A percentile compares a stretch with the other conserved stretches of the same genome.
These are phyloP conservation scores for Fusarium clavum DNA, from an alignment of 2,329 filamentous ascomycete species.

Conservation along the genomic window DNA sequence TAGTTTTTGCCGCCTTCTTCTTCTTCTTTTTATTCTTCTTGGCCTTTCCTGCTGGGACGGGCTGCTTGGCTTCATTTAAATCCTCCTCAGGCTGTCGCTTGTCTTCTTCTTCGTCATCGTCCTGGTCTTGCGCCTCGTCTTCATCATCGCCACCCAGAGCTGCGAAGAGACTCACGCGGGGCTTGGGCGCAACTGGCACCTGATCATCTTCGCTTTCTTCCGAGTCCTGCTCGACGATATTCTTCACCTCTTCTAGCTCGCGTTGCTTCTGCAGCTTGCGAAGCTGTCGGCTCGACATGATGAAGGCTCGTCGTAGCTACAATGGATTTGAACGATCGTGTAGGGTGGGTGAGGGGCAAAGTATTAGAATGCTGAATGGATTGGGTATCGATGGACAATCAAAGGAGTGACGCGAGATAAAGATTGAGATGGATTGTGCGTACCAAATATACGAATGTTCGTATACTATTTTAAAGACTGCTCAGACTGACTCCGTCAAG, in stretches of 20 bases:
- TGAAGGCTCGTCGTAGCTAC: constrained; percentile 14
- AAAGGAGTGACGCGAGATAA: neutral
- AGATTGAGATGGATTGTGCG: neutral
- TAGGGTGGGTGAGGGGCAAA: constrained; percentile 27
- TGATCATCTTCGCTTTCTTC: constrained; percentile 50
- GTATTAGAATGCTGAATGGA: neutral
- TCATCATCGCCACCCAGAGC: constrained; percentile 61
- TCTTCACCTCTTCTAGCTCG: constrained; percentile 53
- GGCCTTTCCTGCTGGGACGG: constrained; percentile 48
- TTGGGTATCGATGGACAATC: neutral
- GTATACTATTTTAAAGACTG: neutral
- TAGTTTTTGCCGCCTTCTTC: constrained; percentile 47
- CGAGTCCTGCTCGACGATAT: constrained; percentile 23
- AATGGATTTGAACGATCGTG: constrained; percentile 6
- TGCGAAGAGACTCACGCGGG: constrained; percentile 63
- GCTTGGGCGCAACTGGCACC: constrained; percentile 50
- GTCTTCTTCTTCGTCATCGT: constrained; percentile 50
- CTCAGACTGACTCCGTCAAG: neutral
- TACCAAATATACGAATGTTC: neutral
- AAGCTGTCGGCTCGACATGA: constrained; percentile 64
- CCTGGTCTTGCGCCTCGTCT: constrained; percentile 54
- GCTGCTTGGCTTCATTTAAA: constrained; percentile 32
- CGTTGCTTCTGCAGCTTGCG: constrained; percentile 64
- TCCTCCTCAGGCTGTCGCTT: constrained; percentile 41
- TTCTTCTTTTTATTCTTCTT: constrained; percentile 56